Percentiles rank a stretch among this genome's conserved stretches.
Evolutionary conservation across 2,329 filamentous ascomycete genomes (phyloP).

Genomic region (Aureobasidium sp.): DNA sequence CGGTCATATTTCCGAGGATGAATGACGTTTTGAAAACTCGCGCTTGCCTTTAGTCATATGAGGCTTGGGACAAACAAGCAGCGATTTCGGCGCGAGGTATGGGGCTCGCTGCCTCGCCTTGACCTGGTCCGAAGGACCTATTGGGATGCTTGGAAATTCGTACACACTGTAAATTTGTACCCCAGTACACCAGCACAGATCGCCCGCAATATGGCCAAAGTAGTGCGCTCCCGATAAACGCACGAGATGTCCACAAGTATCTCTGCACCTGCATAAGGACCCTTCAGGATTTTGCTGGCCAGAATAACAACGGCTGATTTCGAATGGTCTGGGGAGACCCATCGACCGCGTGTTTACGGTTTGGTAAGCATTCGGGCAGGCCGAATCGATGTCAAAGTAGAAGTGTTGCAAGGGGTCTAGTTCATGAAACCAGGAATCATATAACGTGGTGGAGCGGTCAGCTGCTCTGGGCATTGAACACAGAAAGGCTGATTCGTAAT

Average conservation of each 20-base stretch:
- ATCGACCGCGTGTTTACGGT: not conserved
- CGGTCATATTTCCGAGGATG: not conserved
- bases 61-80: slow-evolving; percentile 1
- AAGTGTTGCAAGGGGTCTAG: not conserved
- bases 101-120: not conserved
- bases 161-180: not conserved
- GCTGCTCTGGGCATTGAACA: slow-evolving; percentile 4
- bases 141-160: not conserved
- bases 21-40: slow-evolving; percentile 1
- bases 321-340: not conserved
- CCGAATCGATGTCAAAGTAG: slow-evolving; percentile 9
- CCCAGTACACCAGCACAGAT: slow-evolving; percentile 3
- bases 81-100: not conserved
- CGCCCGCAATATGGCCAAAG: not conserved
- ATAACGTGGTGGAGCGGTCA: slow-evolving; percentile 10
- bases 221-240: not conserved
- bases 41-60: not conserved
- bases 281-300: slow-evolving; percentile 11
- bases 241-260: not conserved
- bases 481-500: not conserved
- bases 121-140: not conserved
- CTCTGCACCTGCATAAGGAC: slow-evolving; percentile 11
- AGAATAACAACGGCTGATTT: not conserved
- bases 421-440: not conserved
- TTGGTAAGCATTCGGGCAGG: not conserved